These are phyloP conservation scores for Podospora didyma DNA, from an alignment of 495 filamentous ascomycete species.

Conservation along the genomic window DNA sequence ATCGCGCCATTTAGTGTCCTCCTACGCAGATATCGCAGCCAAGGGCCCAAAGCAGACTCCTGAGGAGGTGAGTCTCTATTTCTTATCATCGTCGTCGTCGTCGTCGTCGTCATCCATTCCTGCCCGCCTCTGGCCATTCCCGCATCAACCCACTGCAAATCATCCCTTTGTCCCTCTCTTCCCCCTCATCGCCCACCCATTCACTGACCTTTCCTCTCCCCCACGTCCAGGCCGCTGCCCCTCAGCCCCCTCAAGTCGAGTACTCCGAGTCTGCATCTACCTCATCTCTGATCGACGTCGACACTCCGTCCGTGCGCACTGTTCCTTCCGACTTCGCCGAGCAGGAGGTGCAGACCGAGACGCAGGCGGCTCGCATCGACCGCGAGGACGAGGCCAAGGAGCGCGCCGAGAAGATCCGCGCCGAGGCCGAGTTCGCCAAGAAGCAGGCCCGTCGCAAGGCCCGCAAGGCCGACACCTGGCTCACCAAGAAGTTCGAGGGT, in stretches of 20 bases:
- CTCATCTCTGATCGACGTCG: slow-evolving; percentile 70
- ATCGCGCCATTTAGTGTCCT: slow-evolving; percentile 55
- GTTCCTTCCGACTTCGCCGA: slow-evolving; percentile 64
- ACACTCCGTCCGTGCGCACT: slow-evolving; percentile 64
- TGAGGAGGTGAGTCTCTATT: slow-evolving; percentile 54
- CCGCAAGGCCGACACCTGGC: slow-evolving; percentile 36
- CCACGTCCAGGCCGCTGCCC: slow-evolving; percentile 57
- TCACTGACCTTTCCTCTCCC: slow-evolving; percentile 12
- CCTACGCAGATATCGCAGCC: slow-evolving; percentile 71
- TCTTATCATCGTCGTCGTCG: neutral
- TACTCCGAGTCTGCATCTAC: slow-evolving; percentile 52
- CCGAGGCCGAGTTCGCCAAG: slow-evolving; percentile 47
- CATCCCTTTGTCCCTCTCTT: neutral
- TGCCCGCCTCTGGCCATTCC: neutral
- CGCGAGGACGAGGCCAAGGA: slow-evolving; percentile 39
- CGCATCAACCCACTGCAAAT: neutral
- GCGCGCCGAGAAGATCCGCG: slow-evolving; percentile 35
- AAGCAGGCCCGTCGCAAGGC: slow-evolving; percentile 44
- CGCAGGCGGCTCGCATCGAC: slow-evolving; percentile 63
- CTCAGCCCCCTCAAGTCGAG: slow-evolving; percentile 59
- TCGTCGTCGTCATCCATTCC: neutral
- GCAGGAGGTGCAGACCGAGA: slow-evolving; percentile 65
- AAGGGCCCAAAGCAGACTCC: slow-evolving; percentile 69
- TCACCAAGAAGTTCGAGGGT: slow-evolving; percentile 31
- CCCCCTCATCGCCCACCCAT: too few species aligned